Percentiles rank a stretch among this genome's conserved stretches.
Conservation (phyloP, 495 filamentous ascomycete genomes). For the Penicillium pancosmium region DNA sequence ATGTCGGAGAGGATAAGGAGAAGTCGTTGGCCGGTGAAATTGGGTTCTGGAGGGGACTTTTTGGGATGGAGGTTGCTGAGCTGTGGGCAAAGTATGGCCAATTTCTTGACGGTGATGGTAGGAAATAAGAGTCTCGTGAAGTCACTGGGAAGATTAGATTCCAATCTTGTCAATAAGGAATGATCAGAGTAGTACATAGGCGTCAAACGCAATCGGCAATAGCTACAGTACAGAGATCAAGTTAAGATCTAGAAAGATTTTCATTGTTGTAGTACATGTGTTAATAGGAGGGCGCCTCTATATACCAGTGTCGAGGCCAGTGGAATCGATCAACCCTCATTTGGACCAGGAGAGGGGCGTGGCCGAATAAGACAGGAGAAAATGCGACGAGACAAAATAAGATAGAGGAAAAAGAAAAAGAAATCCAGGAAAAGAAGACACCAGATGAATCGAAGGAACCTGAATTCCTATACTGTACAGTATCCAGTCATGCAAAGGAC, state of each 20-base stretch:
- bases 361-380: slow-evolving; percentile 19
- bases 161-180: slow-evolving; percentile 16
- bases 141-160: slow-evolving; percentile 38
- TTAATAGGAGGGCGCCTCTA: slow-evolving; percentile 24
- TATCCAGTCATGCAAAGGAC: slow-evolving; percentile 40
- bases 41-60: slow-evolving; percentile 72
- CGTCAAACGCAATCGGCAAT: not conserved
- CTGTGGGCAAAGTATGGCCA: slow-evolving; percentile 75
- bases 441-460: slow-evolving; percentile 40
- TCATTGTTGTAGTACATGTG: slow-evolving; percentile 32
- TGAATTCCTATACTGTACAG: slow-evolving; percentile 50
- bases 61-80: slow-evolving; percentile 64
- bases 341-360: slow-evolving; percentile 23
- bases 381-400: slow-evolving; percentile 7
- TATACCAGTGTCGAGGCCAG: slow-evolving; percentile 24
- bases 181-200: not conserved
- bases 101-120: slow-evolving; percentile 34
- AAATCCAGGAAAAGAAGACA: slow-evolving; percentile 33
- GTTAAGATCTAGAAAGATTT: slow-evolving; percentile 17
- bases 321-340: slow-evolving; percentile 12
- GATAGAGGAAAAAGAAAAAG: slow-evolving; percentile 18
- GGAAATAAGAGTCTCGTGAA: slow-evolving; percentile 7
- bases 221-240: not conserved
- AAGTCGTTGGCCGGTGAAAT: slow-evolving; percentile 27
- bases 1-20: slow-evolving; percentile 35